Percentiles rank a stretch among this genome's conserved stretches.
phyloP scores from a whole-genome alignment of 2,329 filamentous ascomycete species.

The Arachnomyces sp. region DNA sequence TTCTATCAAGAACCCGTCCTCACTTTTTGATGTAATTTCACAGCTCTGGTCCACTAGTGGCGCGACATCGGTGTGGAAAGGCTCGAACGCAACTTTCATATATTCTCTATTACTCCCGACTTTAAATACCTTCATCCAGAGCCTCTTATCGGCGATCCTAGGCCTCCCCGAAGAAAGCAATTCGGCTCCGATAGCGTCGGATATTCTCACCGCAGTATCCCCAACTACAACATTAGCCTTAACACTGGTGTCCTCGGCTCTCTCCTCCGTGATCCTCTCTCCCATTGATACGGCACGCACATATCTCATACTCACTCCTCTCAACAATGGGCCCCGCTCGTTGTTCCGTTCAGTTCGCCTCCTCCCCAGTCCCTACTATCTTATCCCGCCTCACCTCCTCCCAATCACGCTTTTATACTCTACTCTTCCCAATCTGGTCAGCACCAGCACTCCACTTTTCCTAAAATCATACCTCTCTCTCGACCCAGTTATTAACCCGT shows the following conservation, averaged over 20 bases:
- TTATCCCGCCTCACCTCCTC: conserved; percentile 63
- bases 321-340: conserved; percentile 65
- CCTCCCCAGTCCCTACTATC: conserved; percentile 63
- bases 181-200: conserved; percentile 49
- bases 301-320: conserved; percentile 73
- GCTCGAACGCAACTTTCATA: conserved; percentile 84
- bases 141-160: conserved; percentile 80
- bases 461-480: conserved; percentile 78
- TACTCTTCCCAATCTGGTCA: conserved; percentile 73
- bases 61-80: conserved; percentile 88
- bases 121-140: conserved; percentile 85
- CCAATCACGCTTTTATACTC: conserved; percentile 83
- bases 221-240: conserved; percentile 76
- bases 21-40: conserved; percentile 75
- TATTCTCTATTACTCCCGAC: conserved; percentile 81
- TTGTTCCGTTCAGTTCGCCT: conserved; percentile 70
- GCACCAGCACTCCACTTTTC: conserved; percentile 73
- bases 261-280: conserved; percentile 72
- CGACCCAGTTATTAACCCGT: conserved; percentile 72
- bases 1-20: conserved; percentile 65
- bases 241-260: conserved; percentile 55
- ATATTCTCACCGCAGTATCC: conserved; percentile 73
- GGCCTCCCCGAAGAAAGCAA: conserved; percentile 75
- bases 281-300: conserved; percentile 89
- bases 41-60: conserved; percentile 87